Evolutionary conservation across 805 yeast species (phyloP).

Genomic region (Nakazawaea peltata): DNA sequence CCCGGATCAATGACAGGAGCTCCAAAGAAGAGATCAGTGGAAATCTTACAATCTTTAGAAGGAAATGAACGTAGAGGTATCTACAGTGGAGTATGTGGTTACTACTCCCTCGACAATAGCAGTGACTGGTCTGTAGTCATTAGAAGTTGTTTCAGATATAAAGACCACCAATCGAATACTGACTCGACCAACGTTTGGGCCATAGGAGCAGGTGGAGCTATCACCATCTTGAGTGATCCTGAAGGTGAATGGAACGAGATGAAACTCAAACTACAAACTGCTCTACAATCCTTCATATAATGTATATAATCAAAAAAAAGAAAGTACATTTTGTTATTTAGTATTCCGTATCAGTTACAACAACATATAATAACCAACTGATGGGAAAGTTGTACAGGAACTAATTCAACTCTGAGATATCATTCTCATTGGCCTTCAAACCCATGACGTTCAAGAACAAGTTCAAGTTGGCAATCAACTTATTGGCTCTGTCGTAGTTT

Average conservation of each 20-base stretch:
- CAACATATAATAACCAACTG: not conserved
- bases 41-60: constrained; percentile 60
- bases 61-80: constrained; percentile 60
- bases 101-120: constrained; percentile 80
- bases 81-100: constrained; percentile 93
- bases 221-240: constrained; percentile 79
- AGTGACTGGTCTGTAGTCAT: constrained; percentile 97
- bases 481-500: constrained; percentile 42
- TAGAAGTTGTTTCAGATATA: constrained; percentile 68
- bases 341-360: not conserved
- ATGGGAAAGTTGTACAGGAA: not conserved
- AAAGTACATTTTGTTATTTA: too few relatives aligned
- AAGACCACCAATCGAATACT: constrained; percentile 29
- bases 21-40: constrained; percentile 89
- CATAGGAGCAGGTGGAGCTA: constrained; percentile 98
- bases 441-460: constrained; percentile 96
- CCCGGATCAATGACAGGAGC: constrained; percentile 99
- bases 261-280: constrained; percentile 72
- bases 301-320: too few relatives aligned
- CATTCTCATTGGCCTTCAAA: constrained; percentile 81
- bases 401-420: constrained; percentile 64
- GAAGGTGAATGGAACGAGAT: constrained; percentile 91
- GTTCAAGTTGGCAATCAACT: constrained; percentile 67
- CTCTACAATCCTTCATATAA: constrained; percentile 57
- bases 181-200: constrained; percentile 46